Evolutionary conservation across 208 protist species (phyloP).

Genomic region (Acanthamoeba sp.): DNA sequence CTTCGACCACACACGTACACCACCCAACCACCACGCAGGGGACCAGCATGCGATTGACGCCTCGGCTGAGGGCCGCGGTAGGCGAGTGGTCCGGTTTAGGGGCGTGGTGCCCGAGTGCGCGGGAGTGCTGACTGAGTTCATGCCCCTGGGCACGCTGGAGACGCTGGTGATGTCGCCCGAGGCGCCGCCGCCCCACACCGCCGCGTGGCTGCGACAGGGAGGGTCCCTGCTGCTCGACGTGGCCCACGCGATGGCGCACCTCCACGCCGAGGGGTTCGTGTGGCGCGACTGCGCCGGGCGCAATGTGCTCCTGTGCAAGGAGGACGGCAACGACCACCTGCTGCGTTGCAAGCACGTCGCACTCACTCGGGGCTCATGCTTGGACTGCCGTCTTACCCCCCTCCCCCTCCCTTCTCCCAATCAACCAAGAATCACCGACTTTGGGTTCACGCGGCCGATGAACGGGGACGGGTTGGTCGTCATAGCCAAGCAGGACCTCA

Average conservation of each 20-base stretch:
- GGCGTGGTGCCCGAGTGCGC: neutral
- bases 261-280: constrained; percentile 48
- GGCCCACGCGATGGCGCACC: constrained; percentile 28
- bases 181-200: neutral
- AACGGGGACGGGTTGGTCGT: neutral
- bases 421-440: constrained; percentile 56
- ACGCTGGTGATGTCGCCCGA: neutral
- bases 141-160: constrained; percentile 48
- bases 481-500: neutral
- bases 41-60: neutral
- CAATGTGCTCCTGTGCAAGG: constrained; percentile 43
- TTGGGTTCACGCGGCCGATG: neutral
- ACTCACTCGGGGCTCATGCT: neutral
- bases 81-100: neutral
- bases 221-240: constrained; percentile 18
- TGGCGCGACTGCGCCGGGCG: constrained; percentile 49
- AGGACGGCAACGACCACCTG: neutral
- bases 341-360: constrained; percentile 20
- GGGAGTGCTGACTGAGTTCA: neutral
- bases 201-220: neutral
- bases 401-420: too few species aligned
- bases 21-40: neutral
- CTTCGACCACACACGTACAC: constrained; percentile 12
- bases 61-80: neutral
- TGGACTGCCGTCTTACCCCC: too few species aligned